phyloP scores from a whole-genome alignment of 257 asterid species.

The Prunella vulgaris region DNA sequence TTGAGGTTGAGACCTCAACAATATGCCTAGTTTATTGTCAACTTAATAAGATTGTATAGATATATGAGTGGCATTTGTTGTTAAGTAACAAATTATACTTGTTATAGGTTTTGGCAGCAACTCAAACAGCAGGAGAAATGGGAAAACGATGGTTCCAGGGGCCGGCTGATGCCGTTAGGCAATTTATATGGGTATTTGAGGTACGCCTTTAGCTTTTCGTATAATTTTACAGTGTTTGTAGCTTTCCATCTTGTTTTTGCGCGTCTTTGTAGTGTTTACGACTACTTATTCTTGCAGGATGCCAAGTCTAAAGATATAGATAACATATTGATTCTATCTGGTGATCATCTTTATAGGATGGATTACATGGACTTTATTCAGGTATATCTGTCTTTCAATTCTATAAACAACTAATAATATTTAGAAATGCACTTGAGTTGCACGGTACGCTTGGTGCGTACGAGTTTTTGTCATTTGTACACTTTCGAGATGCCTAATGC shows the following conservation, averaged over 20 bases:
- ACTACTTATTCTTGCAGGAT: slow-evolving; percentile 45
- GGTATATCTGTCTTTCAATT: slow-evolving; percentile 35
- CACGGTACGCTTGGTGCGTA: no score
- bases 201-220: slow-evolving; percentile 23
- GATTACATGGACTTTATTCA: slow-evolving; percentile 92
- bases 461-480: no score
- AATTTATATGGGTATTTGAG: slow-evolving; percentile 88
- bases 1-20: slow-evolving; percentile 52
- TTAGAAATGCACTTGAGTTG: background rate
- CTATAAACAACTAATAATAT: background rate
- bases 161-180: slow-evolving; percentile 97
- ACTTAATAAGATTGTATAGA: background rate
- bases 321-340: slow-evolving; percentile 71
- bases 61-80: background rate
- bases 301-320: slow-evolving; percentile 85
- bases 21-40: background rate
- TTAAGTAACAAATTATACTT: background rate
- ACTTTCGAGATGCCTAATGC: background rate
- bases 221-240: no score
- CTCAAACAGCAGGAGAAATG: slow-evolving; percentile 87
- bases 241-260: background rate
- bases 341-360: slow-evolving; percentile 96
- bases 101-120: slow-evolving; percentile 83
- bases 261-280: background rate
- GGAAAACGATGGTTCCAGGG: slow-evolving; percentile 96